Conservation (phyloP, 148 eudicot species). For the Dianthus caryophyllus region DNA sequence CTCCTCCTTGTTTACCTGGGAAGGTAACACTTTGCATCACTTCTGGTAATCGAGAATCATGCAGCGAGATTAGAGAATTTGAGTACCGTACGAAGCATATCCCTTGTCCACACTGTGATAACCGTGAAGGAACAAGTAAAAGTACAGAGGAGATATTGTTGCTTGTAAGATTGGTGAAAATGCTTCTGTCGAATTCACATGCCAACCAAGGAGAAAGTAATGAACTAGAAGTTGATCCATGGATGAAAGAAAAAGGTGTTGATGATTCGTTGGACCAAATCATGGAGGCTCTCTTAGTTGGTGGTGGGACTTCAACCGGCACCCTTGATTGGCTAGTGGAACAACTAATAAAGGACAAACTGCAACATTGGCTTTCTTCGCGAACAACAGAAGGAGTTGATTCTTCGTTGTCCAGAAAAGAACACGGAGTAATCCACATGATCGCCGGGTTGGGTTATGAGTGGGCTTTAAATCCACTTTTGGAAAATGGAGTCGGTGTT, state of each 20-base stretch:
- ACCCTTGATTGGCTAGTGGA: slow-evolving; percentile 75
- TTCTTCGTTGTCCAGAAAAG: slow-evolving; percentile 68
- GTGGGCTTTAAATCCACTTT: slow-evolving; percentile 82
- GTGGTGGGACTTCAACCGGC: slow-evolving; percentile 41
- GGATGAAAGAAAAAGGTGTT: slow-evolving; percentile 31
- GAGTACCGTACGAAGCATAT: slow-evolving; percentile 56
- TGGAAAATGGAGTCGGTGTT: slow-evolving; percentile 65
- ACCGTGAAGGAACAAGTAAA: slow-evolving; percentile 35
- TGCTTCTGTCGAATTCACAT: slow-evolving; percentile 48
- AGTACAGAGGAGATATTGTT: slow-evolving; percentile 65
- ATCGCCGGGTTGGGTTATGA: slow-evolving; percentile 82
- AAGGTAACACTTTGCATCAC: slow-evolving; percentile 71
- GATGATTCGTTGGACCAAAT: slow-evolving; percentile 62
- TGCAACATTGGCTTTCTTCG: slow-evolving; percentile 69
- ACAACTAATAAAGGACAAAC: slow-evolving; percentile 78
- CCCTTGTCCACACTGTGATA: slow-evolving; percentile 32
- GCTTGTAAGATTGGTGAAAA: slow-evolving; percentile 64
- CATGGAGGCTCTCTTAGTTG: slow-evolving; percentile 55
- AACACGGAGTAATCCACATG: slow-evolving; percentile 93
- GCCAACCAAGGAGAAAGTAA: slow-evolving; percentile 33
- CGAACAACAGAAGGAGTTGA: slow-evolving; percentile 26
- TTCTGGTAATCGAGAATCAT: slow-evolving; percentile 65
- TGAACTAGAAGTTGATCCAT: slow-evolving; percentile 32
- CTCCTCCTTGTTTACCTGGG: slow-evolving; percentile 70
- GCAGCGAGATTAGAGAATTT: slow-evolving; percentile 90